phyloP scores from a whole-genome alignment of 192 early-diverging fungal genomes.

The Allomyces macrogynus region DNA sequence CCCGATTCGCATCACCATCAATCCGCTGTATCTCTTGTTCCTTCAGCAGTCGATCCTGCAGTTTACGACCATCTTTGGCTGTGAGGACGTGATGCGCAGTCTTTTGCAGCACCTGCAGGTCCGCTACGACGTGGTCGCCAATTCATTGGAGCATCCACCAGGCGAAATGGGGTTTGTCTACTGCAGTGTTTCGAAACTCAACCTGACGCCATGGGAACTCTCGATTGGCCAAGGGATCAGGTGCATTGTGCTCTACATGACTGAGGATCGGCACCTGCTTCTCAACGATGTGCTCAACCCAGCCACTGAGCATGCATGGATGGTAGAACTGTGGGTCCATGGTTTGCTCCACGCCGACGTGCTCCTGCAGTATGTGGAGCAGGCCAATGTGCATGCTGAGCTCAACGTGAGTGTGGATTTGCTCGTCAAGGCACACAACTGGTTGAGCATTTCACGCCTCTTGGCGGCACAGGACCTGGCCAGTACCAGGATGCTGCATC shows the following conservation, averaged over 20 bases:
- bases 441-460: no score
- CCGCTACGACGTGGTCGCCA: background rate
- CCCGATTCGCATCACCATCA: no score
- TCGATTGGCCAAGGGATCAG: background rate
- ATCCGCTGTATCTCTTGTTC: background rate
- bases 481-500: no score
- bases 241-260: background rate
- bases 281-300: background rate
- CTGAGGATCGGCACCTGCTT: background rate
- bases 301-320: background rate
- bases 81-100: background rate
- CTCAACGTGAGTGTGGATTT: background rate
- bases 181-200: background rate
- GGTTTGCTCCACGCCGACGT: background rate
- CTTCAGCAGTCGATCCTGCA: background rate
- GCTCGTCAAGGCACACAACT: no score
- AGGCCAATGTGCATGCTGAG: background rate
- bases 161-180: background rate
- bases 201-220: background rate
- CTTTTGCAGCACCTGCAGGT: background rate
- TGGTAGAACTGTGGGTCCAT: background rate
- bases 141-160: background rate
- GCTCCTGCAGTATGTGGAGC: background rate
- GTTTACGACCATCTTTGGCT: background rate
- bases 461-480: no score